phyloP scores from a whole-genome alignment of 768 basidiomycete species.

The Leccinum olivaceopallidum region DNA sequence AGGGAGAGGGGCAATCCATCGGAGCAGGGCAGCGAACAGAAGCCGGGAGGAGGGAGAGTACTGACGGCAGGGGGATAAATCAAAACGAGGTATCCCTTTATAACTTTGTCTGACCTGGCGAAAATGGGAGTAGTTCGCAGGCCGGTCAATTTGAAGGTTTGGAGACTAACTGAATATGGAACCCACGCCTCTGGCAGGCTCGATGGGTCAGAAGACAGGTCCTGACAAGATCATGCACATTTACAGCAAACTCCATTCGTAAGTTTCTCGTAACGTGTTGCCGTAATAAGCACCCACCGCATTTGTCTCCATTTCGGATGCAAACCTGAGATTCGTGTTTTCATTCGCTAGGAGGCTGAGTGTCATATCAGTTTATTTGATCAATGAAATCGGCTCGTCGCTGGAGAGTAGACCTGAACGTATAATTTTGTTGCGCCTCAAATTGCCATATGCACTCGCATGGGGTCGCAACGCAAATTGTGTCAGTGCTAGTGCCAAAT shows the following conservation, averaged over 20 bases:
- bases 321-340: constrained; percentile 23
- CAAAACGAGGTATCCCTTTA: constrained; percentile 25
- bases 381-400: constrained; percentile 31
- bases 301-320: constrained; percentile 27
- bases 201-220: constrained; percentile 31
- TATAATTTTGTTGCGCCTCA: constrained; percentile 1
- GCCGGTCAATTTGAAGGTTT: constrained; percentile 18
- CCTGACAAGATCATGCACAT: constrained; percentile 28
- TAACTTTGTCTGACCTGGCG: constrained; percentile 30
- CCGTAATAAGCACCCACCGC: constrained; percentile 32
- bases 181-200: constrained; percentile 35
- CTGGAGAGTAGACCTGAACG: constrained; percentile 8
- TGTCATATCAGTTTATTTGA: constrained; percentile 17
- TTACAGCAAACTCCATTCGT: constrained; percentile 32
- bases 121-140: constrained; percentile 22
- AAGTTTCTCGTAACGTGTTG: constrained; percentile 25
- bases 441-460: constrained; percentile 4
- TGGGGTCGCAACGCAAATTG: constrained; percentile 8
- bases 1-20: constrained; percentile 15
- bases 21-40: constrained; percentile 6
- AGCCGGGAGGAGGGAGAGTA: constrained; percentile 6
- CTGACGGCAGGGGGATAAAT: constrained; percentile 25
- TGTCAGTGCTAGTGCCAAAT: constrained; percentile 9
- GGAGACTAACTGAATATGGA: constrained; percentile 28
- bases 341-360: constrained; percentile 15